These are phyloP conservation scores for Vaccinium darrowii DNA, from an alignment of 148 eudicot genomes.

Conservation along the genomic window DNA sequence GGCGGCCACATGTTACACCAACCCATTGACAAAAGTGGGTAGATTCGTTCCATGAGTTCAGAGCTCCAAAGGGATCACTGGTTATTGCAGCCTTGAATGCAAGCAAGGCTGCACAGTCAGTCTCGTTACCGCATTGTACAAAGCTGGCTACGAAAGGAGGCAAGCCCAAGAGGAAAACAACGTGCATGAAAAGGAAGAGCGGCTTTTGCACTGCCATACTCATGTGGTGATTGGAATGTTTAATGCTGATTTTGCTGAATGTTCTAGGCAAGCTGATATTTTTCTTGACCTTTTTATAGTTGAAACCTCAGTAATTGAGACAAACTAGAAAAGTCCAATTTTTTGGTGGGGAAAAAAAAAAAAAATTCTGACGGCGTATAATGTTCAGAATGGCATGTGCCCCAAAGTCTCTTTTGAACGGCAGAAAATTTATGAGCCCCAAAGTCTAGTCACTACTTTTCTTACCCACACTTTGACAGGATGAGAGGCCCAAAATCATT, in stretches of 20 bases:
- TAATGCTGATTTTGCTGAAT: background rate
- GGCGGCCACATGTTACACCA: background rate
- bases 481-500: too few species aligned
- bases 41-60: background rate
- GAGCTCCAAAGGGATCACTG: background rate
- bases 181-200: background rate
- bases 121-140: background rate
- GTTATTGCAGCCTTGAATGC: background rate
- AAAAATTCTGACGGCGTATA: too few species aligned
- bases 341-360: too few species aligned
- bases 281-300: too few species aligned
- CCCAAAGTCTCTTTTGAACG: too few species aligned
- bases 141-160: background rate
- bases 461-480: too few species aligned
- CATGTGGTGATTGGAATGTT: background rate
- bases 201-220: background rate
- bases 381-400: too few species aligned
- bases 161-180: background rate
- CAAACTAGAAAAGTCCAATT: too few species aligned
- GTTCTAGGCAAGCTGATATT: too few species aligned
- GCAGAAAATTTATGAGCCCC: too few species aligned
- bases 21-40: background rate
- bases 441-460: too few species aligned
- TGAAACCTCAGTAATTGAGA: too few species aligned
- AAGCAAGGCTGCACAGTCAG: background rate